Base-by-base conservation (phyloP, 257 asterid genomes). In the Scutellaria minor region DNA sequence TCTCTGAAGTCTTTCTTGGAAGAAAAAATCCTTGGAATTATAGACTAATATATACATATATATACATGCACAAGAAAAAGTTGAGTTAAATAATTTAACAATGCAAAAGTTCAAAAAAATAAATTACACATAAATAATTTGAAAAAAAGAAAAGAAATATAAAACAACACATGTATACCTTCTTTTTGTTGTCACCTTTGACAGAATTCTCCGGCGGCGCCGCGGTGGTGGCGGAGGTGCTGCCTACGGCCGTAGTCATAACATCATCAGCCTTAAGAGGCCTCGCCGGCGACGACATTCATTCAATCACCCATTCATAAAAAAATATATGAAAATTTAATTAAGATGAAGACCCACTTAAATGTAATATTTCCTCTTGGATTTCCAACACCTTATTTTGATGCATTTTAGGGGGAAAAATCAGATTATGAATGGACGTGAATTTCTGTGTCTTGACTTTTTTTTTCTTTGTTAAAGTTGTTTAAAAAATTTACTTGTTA, bases 11-110 rank as follows among this genome's bases (percentile, higher is more conserved):
- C 56, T 79, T 61, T 80, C 73, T 83, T 93, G 45, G 89, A 74
- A 55, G 80, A 64, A 82, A 88, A 87, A 27, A 93, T 79, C 87
- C 80, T 90, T 50, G 98, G 90, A 48, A 90, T 80, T 7, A 83
- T 80, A 6, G 85, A 86, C 95, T 92, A 76, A 41, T 63, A 5
- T 20, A 58, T 24, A 42, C 2, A 18, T 0, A 55, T 13, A 6
- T 10, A 13, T 13, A 40, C 24, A 52, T 1, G 71, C 62, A 54
- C 31, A 5, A 39, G 46, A 48, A 3, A 66, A 56, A 27, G 6
- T 24, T 2, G 15, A 1, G 24, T 46, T 7, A 24, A 9, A 11
- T 35, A n/a, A 72, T 27, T 10, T 3, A 9, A 67, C 3, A 31
- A 27, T 24, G 27, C 27, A 24, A 18, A n/a, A 6, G 6, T 14